phyloP scores from a whole-genome alignment of 805 yeast genomes.

The Metschnikowia reukaufii region DNA sequence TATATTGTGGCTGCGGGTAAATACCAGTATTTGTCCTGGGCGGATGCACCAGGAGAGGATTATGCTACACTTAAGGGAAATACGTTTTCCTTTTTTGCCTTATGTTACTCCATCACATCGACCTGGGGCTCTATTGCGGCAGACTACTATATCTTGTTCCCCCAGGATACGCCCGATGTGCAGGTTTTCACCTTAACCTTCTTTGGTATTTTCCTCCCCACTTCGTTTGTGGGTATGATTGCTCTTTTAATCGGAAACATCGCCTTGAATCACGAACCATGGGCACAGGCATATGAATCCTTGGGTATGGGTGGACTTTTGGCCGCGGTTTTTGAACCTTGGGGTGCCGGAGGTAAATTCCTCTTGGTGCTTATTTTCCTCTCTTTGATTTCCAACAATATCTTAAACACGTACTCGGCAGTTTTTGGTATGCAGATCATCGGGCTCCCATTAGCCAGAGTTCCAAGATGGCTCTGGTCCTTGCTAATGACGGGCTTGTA shows the following conservation, averaged over 20 bases:
- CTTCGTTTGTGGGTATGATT: constrained; percentile 69
- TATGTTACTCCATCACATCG: constrained; percentile 74
- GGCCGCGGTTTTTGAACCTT: constrained; percentile 59
- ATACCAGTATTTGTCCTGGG: constrained; percentile 33
- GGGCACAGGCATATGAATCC: constrained; percentile 54
- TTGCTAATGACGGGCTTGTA: constrained; percentile 61
- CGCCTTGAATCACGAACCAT: constrained; percentile 55
- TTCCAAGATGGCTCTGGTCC: constrained; percentile 84
- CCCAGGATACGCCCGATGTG: constrained; percentile 61
- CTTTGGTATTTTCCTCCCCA: constrained; percentile 66
- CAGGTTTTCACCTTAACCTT: constrained; percentile 62
- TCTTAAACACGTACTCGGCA: constrained; percentile 76
- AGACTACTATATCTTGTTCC: constrained; percentile 80
- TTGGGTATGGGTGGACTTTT: constrained; percentile 78
- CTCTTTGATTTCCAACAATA: constrained; percentile 78
- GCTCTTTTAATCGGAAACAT: constrained; percentile 71
- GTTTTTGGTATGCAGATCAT: constrained; percentile 75
- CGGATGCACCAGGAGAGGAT: constrained; percentile 19
- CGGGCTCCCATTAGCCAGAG: constrained; percentile 50
- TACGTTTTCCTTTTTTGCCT: constrained; percentile 68
- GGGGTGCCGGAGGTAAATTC: constrained; percentile 82
- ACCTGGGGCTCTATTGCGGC: constrained; percentile 90
- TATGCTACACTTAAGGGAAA: constrained; percentile 54
- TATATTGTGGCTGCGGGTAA: constrained; percentile 61
- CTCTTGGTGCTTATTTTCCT: constrained; percentile 66